Base-by-base conservation (phyloP, 495 filamentous ascomycete genomes). In the Aspergillus baeticus region DNA sequence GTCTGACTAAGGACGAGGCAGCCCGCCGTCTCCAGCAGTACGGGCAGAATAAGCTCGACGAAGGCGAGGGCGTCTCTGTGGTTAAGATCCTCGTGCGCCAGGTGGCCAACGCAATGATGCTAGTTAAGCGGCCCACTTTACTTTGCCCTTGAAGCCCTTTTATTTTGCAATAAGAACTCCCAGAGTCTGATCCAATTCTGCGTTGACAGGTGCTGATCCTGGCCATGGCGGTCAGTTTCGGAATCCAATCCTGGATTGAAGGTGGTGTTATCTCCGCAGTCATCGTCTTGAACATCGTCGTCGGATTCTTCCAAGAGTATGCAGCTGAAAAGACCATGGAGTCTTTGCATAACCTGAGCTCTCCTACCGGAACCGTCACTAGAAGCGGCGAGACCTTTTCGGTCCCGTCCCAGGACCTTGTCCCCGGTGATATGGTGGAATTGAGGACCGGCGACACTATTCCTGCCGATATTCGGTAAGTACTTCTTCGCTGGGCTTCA, bases 401-500 rank as follows among this genome's bases (percentile, higher is more conserved):
- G 14, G 69, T 88, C 33, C 73, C 80, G n/a, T 80, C 81, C 6
- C 66, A 64, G 22, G 81, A 84, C 47, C 72, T 84, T 42, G 83
- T 87, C 0, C 82, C 79, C 4, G 85, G 85, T 20, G 84, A 87
- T 69, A 81, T 94, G 63, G 76, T 91, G 35, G 79, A 87, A 44
- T 69, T 95, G 46, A 91, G 90, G 77, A 89, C 89, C 60, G 90
- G 90, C 34, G 90, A 93, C 69, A 91, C 87, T 1, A 81, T 93
- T 3, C 90, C 90, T 14, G 90, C 90, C 6, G 90, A 93, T 67
- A 46, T 77, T 21, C 58, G 76, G 73, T 78, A 49, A 47, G 72
- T 53, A 78, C 59, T 72, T 84, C 50, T 79, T 78, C 13, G 78
- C 72, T 7, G 51, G 65, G 29, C 75, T 37, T 5, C 21, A 18